Base-by-base conservation (phyloP, 352 stramenopile genomes). In the Globisporangium abappressorium region DNA sequence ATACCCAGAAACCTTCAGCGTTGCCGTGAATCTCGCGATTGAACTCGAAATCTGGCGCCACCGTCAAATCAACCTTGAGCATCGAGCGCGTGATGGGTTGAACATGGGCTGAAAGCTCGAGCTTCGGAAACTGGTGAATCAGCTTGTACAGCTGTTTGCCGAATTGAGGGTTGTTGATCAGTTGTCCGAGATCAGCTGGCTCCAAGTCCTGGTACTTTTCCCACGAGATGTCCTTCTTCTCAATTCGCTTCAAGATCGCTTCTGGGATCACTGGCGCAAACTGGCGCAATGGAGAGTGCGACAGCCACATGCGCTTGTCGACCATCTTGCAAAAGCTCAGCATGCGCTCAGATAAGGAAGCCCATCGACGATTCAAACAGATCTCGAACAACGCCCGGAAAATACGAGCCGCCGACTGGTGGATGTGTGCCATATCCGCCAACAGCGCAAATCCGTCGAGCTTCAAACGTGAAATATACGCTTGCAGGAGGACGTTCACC, bases 361-460 rank as follows among this genome's bases (percentile, higher is more conserved):
- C 94, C 98, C 98, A 99, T 9, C 90, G 76, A 76, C 97, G 85
- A 66, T 93, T 96, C 51, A 99, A 81, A 53, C 97, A 98, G 65
- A 99, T 99, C 78, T 99, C 98, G 70, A 99, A 99, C 20, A 99
- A 67, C 26, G 97, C 97, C 28, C 98, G 87, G 86, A 99, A 98
- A 70, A 99, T 98, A 80, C 98, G 93, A 0, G 94, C 96, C 15
- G 98, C 98, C 6, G 93, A 99, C 73, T 99, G 98, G 72, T 99
- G 97, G 69, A 99, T 98, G 76, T 99, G 99, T 3, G 94, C 93
- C 97, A 99, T 99, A 73, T 99, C 98, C n/a, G 97, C 92, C 7
- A 98, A 78, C 24, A 99, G 74, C 5, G 98, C 98, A 82, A 99
- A 99, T 0, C 98, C 97, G 74, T 99, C 97, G 8, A 99, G 82